These are phyloP conservation scores for Wickerhamiella bombiphila DNA, from an alignment of 805 yeast species.

Conservation along the genomic window DNA sequence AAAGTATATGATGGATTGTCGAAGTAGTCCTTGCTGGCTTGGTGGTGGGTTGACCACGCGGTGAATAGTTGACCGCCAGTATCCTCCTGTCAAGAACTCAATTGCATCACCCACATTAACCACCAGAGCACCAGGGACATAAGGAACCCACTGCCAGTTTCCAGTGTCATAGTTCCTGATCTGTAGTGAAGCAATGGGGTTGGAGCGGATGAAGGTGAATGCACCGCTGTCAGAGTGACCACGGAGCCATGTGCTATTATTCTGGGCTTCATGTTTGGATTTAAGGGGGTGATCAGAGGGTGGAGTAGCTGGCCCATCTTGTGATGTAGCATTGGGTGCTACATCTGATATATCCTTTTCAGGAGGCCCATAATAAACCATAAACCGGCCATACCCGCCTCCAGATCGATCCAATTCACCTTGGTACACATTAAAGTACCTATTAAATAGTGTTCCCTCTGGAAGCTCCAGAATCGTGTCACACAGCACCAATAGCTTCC, in stretches of 20 bases:
- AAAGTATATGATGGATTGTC: slow-evolving; percentile 32
- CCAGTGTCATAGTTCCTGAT: slow-evolving; percentile 26
- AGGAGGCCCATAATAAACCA: slow-evolving; percentile 26
- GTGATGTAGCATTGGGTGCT: no score
- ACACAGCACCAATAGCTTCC: slow-evolving; percentile 27
- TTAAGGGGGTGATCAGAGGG: no score
- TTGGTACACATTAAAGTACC: slow-evolving; percentile 25
- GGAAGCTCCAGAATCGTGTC: slow-evolving; percentile 33
- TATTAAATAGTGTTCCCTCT: slow-evolving; percentile 30
- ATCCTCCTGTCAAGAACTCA: slow-evolving; percentile 32
- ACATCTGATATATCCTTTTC: no score
- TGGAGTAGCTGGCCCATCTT: slow-evolving; percentile 20
- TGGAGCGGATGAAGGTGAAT: slow-evolving; percentile 29
- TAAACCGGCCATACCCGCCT: slow-evolving; percentile 28
- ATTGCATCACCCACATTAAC: slow-evolving; percentile 32
- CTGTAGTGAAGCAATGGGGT: slow-evolving; percentile 29
- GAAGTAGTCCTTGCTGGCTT: slow-evolving; percentile 26
- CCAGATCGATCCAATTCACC: slow-evolving; percentile 27
- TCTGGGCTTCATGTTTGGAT: no score
- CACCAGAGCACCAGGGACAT: slow-evolving; percentile 26
- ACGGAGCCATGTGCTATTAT: slow-evolving; percentile 32
- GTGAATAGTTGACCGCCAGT: slow-evolving; percentile 34
- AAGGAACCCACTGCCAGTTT: slow-evolving; percentile 27
- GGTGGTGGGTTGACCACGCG: slow-evolving; percentile 35
- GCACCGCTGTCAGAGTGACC: slow-evolving; percentile 35